Conservation (phyloP, 2,329 filamentous ascomycete genomes). For the Alternaria infectoria region DNA sequence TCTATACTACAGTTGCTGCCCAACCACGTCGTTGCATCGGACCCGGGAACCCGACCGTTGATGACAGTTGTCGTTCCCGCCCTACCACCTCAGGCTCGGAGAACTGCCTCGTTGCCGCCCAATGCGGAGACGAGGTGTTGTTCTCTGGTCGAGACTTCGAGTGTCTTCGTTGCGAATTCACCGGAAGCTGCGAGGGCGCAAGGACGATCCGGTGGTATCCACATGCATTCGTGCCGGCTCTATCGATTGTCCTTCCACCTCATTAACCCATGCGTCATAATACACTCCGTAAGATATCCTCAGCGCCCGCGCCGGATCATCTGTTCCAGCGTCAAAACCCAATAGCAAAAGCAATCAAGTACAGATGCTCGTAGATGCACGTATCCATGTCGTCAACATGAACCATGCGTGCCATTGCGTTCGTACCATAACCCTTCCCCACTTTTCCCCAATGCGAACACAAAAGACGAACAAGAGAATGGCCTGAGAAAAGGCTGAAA, state of each 20-base stretch:
- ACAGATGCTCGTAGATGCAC: slow-evolving; percentile 14
- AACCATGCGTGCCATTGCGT: slow-evolving; percentile 12
- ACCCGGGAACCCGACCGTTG: slow-evolving; percentile 20
- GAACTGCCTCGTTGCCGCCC: slow-evolving; percentile 26
- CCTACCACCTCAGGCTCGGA: slow-evolving; percentile 22
- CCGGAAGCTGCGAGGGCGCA: slow-evolving; percentile 19
- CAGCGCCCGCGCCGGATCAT: slow-evolving; percentile 41
- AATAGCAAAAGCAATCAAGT: slow-evolving; percentile 36
- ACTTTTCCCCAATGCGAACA: slow-evolving; percentile 24
- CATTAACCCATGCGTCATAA: slow-evolving; percentile 36
- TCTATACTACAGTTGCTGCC: slow-evolving; percentile 33
- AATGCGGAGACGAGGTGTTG: slow-evolving; percentile 14
- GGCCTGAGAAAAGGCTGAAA: slow-evolving; percentile 19
- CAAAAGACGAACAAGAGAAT: slow-evolving; percentile 21
- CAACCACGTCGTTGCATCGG: slow-evolving; percentile 17
- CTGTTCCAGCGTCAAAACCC: slow-evolving; percentile 29
- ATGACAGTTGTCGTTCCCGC: slow-evolving; percentile 28
- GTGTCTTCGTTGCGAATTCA: slow-evolving; percentile 17
- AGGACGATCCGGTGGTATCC: slow-evolving; percentile 23
- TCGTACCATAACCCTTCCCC: slow-evolving; percentile 11
- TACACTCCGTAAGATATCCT: slow-evolving; percentile 24
- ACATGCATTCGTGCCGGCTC: slow-evolving; percentile 26
- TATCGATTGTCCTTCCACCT: slow-evolving; percentile 20
- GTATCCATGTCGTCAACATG: slow-evolving; percentile 13
- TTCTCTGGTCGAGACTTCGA: slow-evolving; percentile 16